Conservation (phyloP, 2,329 filamentous ascomycete species). For the Microsporum canis region DNA sequence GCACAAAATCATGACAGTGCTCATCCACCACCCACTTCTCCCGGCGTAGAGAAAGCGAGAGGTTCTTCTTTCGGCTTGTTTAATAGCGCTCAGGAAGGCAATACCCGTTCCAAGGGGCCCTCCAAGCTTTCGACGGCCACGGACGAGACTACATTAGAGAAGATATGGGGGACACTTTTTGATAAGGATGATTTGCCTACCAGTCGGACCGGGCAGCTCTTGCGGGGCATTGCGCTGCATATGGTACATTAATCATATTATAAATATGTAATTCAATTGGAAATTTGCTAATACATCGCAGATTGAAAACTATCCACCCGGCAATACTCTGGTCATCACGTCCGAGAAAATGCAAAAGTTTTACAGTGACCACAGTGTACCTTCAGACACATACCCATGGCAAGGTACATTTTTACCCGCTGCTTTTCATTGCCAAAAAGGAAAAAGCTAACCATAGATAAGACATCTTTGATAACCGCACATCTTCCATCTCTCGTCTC, state of each 20-base stretch:
- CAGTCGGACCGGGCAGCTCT: slow-evolving; percentile 54
- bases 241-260: slow-evolving; percentile 44
- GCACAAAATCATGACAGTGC: neutral
- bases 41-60: neutral
- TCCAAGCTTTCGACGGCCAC: slow-evolving; percentile 30
- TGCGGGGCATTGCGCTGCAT: slow-evolving; percentile 62
- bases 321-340: slow-evolving; percentile 58
- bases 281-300: slow-evolving; percentile 22
- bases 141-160: slow-evolving; percentile 52
- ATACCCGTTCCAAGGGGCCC: slow-evolving; percentile 27
- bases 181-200: slow-evolving; percentile 57
- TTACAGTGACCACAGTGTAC: slow-evolving; percentile 55
- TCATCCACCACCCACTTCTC: neutral
- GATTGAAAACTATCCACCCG: slow-evolving; percentile 59
- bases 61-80: neutral
- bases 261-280: neutral
- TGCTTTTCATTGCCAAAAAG: neutral
- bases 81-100: neutral
- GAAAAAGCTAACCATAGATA: slow-evolving; percentile 18
- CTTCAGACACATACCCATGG: slow-evolving; percentile 58
- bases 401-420: slow-evolving; percentile 39
- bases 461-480: slow-evolving; percentile 45
- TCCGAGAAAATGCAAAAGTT: slow-evolving; percentile 65
- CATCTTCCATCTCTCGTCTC: slow-evolving; percentile 47
- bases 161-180: slow-evolving; percentile 67